These are phyloP conservation scores for Fusarium sp. DNA, from an alignment of 2,329 filamentous ascomycete species.

Conservation along the genomic window DNA sequence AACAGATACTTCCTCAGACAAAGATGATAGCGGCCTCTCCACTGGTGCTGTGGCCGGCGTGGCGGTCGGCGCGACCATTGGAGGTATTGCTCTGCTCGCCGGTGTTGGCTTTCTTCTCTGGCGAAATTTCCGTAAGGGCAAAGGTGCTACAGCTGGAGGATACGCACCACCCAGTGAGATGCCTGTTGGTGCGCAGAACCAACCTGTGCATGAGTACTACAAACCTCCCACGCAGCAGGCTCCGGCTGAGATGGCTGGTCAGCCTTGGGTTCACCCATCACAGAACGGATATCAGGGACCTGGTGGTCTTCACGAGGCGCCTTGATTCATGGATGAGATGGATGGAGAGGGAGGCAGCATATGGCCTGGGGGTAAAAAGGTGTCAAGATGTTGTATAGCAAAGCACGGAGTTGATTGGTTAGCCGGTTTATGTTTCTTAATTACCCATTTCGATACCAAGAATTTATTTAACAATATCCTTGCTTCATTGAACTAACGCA, in stretches of 20 bases:
- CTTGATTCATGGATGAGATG: neutral
- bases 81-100: slow-evolving; percentile 24
- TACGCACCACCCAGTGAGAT: slow-evolving; percentile 1
- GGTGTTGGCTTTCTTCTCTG: slow-evolving; percentile 35
- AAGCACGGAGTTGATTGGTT: slow-evolving; percentile 20
- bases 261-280: slow-evolving; percentile 13
- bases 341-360: too few relatives aligned
- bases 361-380: neutral
- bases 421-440: neutral
- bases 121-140: slow-evolving; percentile 23
- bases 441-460: neutral
- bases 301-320: slow-evolving; percentile 25
- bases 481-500: neutral
- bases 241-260: slow-evolving; percentile 18
- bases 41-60: slow-evolving; percentile 39
- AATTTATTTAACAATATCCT: neutral
- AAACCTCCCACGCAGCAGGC: slow-evolving; percentile 8
- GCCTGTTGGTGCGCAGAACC: neutral
- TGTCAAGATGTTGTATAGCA: neutral
- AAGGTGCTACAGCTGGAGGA: neutral
- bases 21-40: slow-evolving; percentile 9
- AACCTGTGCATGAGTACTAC: slow-evolving; percentile 20
- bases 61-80: slow-evolving; percentile 36
- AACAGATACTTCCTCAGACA: neutral
- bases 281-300: slow-evolving; percentile 9